Evolutionary conservation across 1,139 yeast species (phyloP), one percentile per base, ranked within the genome.

Genomic region (Kodamaea plutei): DNA sequence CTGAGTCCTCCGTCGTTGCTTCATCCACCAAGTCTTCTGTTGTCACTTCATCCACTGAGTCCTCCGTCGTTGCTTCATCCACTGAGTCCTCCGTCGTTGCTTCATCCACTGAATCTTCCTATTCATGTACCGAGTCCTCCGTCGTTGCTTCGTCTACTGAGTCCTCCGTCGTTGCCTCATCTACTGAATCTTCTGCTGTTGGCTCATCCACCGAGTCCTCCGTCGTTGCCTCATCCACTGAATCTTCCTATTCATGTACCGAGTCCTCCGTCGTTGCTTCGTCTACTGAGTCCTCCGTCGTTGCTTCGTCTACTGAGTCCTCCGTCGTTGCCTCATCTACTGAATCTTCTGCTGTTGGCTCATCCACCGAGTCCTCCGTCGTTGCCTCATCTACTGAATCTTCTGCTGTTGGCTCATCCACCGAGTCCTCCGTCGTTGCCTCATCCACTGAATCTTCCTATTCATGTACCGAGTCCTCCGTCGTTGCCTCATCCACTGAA

Each of bases 21-120:
- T 20, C 12, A 9, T 26, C 39, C 6, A 11, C 6, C 14, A 20
- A 13, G 31, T 23, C 17, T 10, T 18, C 22, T 4, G n/a, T n/a
- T n/a, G n/a, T n/a, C n/a, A 19, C 35, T 8, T 32, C 28, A 8
- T 38, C 34, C 2, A 34, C 40, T 6, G 35, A 28, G 6, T 4
- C 20, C 6, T 8, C 20, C 6, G n/a, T n/a, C n/a, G n/a, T n/a
- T n/a, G n/a, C 20, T 10, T 8, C 10, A 4, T 18, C 22, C 9
- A 28, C 37, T 8, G 29, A 20, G 31, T n/a, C 40, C 9, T 26
- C 28, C 8, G 44, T 37, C 17, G 37, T 2, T 43, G 48, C 2
- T 39, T 29, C 5, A 38, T 44, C 5, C 44, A 47, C n/a, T 23
- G 41, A 8, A 34, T 47, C 8, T 40, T 37, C n/a, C 37, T 40